Conservation (phyloP, 2,329 filamentous ascomycete species). For the Grosmannia serpens region DNA sequence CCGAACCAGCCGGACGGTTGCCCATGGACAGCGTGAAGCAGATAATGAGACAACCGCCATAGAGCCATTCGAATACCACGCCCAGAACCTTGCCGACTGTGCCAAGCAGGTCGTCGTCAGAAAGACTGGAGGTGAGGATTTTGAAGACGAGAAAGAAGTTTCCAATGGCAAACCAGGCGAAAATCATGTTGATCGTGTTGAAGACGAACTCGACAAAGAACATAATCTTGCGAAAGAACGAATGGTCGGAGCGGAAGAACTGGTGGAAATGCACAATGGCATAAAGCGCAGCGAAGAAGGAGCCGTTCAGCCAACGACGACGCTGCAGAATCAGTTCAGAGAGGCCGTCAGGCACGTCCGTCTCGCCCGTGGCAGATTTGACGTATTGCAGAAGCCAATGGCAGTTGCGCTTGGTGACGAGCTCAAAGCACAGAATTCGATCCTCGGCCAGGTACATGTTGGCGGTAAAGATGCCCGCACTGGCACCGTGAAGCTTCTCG, state of each 20-base stretch:
- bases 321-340: slow-evolving; percentile 92
- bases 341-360: slow-evolving; percentile 89
- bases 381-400: slow-evolving; percentile 97
- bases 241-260: slow-evolving; percentile 89
- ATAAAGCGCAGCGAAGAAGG: slow-evolving; percentile 96
- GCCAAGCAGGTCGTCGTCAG: slow-evolving; percentile 57
- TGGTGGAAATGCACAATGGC: slow-evolving; percentile 91
- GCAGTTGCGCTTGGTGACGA: slow-evolving; percentile 94
- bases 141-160: slow-evolving; percentile 99
- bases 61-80: slow-evolving; percentile 91
- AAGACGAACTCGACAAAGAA: slow-evolving; percentile 90
- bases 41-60: slow-evolving; percentile 80
- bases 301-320: slow-evolving; percentile 94
- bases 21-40: slow-evolving; percentile 93
- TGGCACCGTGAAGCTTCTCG: slow-evolving; percentile 87
- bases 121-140: slow-evolving; percentile 82
- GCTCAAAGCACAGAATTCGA: slow-evolving; percentile 96
- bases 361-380: slow-evolving; percentile 94
- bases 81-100: slow-evolving; percentile 69
- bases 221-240: slow-evolving; percentile 73
- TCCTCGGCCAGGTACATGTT: slow-evolving; percentile 99
- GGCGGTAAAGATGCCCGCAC: slow-evolving; percentile 91
- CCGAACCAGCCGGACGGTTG: slow-evolving; percentile 88
- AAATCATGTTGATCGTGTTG: slow-evolving; percentile 93
- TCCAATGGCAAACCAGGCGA: slow-evolving; percentile 95